These are phyloP conservation scores for Fusarium xyrophilum DNA, from an alignment of 2,329 filamentous ascomycete genomes.

Conservation along the genomic window DNA sequence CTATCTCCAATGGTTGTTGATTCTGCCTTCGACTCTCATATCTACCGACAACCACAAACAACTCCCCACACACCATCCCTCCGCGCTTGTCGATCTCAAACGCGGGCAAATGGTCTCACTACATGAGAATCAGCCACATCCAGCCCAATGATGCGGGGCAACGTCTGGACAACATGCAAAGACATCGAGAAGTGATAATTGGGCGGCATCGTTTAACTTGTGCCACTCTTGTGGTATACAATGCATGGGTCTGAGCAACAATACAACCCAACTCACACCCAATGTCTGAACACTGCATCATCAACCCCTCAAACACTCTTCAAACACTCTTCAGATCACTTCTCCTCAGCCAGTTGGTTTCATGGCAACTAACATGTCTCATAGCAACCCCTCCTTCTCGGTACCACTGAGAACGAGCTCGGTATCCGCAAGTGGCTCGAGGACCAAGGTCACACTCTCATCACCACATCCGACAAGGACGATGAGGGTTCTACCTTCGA, in stretches of 20 bases:
- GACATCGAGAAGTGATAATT: conserved; percentile 7
- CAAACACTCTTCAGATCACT: neutral
- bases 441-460: conserved; percentile 92
- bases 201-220: conserved; percentile 14
- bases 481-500: conserved; percentile 92
- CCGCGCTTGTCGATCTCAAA: conserved; percentile 39
- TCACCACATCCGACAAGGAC: conserved; percentile 98
- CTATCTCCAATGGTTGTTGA: conserved; percentile 16
- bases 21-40: conserved; percentile 8
- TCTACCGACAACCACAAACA: conserved; percentile 16
- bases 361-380: conserved; percentile 27
- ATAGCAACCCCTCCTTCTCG: conserved; percentile 80
- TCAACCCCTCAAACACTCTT: conserved; percentile 1
- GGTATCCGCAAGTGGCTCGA: conserved; percentile 97
- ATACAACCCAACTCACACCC: conserved; percentile 27
- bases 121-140: conserved; percentile 36
- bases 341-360: conserved; percentile 16
- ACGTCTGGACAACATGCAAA: conserved; percentile 18
- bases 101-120: conserved; percentile 40
- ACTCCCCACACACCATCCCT: conserved; percentile 28
- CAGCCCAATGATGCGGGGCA: conserved; percentile 35
- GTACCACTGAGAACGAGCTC: conserved; percentile 98
- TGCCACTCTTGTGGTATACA: conserved; percentile 21
- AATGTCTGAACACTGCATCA: conserved; percentile 13
- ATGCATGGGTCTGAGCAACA: conserved; percentile 12